Evolutionary conservation across 176 grass and related monocot genomes (phyloP), one percentile per base, ranked within the genome.

Genomic region (Avena sativa): DNA sequence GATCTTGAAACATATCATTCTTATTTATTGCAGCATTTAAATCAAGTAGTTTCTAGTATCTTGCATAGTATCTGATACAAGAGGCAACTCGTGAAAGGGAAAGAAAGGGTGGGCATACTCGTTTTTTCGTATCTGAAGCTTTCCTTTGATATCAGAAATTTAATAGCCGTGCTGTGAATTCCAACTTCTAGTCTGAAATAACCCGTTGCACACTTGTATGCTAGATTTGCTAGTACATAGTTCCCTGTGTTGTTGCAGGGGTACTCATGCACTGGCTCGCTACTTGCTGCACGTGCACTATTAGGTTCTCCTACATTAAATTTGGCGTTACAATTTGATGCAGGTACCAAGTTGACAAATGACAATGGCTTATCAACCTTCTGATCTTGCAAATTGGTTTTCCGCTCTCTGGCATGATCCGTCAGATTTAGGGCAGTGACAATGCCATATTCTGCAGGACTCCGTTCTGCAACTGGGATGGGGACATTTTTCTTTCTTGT

Each of bases 31-130:
- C 71, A 72, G 32, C 16, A 91, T 70, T 70, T 53, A 85, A 76
- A 76, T 36, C 40, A 47, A 63, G 81, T 48, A 81, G 90, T 85
- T 91, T 91, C 86, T 80, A 81, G 89, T 88, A 81, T 70, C 68
- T 77, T 81, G 78, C 90, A 81, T 78, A 28, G 51, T 84, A 81
- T 70, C n/a, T 88, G 90, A 88, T 56, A 68, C 71, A 78, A 72
- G 61, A 85, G 82, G 90, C n/a, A 91, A 85, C 82, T 81, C 51
- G 26, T 81, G 90, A 91, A 88, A 91, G 82, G 62, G 90, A 91
- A 77, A 85, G 21, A 77, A 53, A 84, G 17, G 49, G 9, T 58
- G 25, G 67, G 7, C 67, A 80, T 91, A 72, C 78, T 83, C 57
- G 71, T 81, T 53, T 3, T 38, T 65, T 60, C 11, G 44, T 88